Evolutionary conservation across 2,329 filamentous ascomycete species (phyloP).

Genomic region (Colletotrichum sp.): DNA sequence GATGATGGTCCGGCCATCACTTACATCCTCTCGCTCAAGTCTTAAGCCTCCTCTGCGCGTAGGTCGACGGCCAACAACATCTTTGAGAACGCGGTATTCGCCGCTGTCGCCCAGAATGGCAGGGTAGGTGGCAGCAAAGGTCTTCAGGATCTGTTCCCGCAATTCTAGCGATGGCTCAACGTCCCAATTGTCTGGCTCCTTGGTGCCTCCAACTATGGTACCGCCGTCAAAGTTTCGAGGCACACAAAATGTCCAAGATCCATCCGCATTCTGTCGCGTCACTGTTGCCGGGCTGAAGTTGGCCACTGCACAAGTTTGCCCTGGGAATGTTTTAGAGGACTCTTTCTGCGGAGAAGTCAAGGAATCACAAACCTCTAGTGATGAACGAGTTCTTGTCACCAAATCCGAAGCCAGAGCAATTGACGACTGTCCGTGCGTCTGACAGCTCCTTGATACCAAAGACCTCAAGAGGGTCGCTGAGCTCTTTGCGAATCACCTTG

Average conservation of each 20-base stretch:
- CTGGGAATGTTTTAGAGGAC: slow-evolving; percentile 23
- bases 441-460: slow-evolving; percentile 36
- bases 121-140: slow-evolving; percentile 39
- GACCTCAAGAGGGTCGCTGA: slow-evolving; percentile 42
- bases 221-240: slow-evolving; percentile 67
- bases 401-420: slow-evolving; percentile 52
- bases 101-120: slow-evolving; percentile 31
- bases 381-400: slow-evolving; percentile 46
- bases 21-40: slow-evolving; percentile 53
- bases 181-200: slow-evolving; percentile 63
- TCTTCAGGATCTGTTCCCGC: slow-evolving; percentile 49
- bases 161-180: slow-evolving; percentile 51
- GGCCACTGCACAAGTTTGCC: slow-evolving; percentile 52
- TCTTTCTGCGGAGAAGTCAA: neutral
- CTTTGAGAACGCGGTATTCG: slow-evolving; percentile 39
- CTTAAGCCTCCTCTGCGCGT: slow-evolving; percentile 54
- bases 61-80: slow-evolving; percentile 52
- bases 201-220: slow-evolving; percentile 71
- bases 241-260: slow-evolving; percentile 67
- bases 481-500: slow-evolving; percentile 34
- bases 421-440: slow-evolving; percentile 41
- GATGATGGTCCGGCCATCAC: slow-evolving; percentile 32
- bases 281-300: slow-evolving; percentile 46
- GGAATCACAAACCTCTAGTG: slow-evolving; percentile 40
- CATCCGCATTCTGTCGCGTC: slow-evolving; percentile 67